Evolutionary conservation across 192 early-diverging fungal species (phyloP).

Genomic region (Funneliformis geosporum): DNA sequence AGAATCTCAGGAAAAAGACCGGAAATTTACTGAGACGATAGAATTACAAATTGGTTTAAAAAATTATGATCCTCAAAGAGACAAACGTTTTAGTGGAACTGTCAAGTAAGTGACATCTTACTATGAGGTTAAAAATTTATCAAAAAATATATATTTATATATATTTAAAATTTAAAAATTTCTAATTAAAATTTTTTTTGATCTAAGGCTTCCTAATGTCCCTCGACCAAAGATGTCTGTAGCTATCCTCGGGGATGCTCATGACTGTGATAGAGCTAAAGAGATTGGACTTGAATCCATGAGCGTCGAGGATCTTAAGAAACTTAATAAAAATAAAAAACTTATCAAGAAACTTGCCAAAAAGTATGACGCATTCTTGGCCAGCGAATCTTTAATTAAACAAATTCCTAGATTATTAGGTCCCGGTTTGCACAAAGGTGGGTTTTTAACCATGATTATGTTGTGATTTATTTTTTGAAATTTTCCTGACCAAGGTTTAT

Average conservation of each 20-base stretch:
- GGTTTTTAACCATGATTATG: neutral
- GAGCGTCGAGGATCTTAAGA: slow-evolving; percentile 98
- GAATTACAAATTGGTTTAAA: slow-evolving; percentile 99
- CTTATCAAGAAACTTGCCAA: slow-evolving; percentile 98
- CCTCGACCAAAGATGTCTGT: slow-evolving; percentile 94
- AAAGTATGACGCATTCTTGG: slow-evolving; percentile 98
- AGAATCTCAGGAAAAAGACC: slow-evolving; percentile 84
- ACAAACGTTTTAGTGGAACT: slow-evolving; percentile 99
- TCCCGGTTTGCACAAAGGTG: slow-evolving; percentile 91
- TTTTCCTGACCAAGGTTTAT: neutral
- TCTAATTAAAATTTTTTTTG: neutral
- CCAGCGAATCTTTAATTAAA: slow-evolving; percentile 97
- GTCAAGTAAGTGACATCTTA: slow-evolving; percentile 52
- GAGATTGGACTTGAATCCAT: slow-evolving; percentile 83
- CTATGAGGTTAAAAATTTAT: neutral
- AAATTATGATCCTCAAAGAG: slow-evolving; percentile 99
- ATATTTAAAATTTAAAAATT: neutral
- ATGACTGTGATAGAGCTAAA: slow-evolving; percentile 96
- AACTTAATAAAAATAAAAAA: slow-evolving; percentile 99
- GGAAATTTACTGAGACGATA: slow-evolving; percentile 96
- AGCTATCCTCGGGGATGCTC: slow-evolving; percentile 94
- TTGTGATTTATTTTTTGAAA: neutral
- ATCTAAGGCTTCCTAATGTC: slow-evolving; percentile 82
- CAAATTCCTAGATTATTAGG: slow-evolving; percentile 98
- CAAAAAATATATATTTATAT: neutral